A percentile compares a stretch with the other conserved stretches of the same genome.
phyloP scores from a whole-genome alignment of 2,329 filamentous ascomycete species.

The Trichoderma guizhouense region DNA sequence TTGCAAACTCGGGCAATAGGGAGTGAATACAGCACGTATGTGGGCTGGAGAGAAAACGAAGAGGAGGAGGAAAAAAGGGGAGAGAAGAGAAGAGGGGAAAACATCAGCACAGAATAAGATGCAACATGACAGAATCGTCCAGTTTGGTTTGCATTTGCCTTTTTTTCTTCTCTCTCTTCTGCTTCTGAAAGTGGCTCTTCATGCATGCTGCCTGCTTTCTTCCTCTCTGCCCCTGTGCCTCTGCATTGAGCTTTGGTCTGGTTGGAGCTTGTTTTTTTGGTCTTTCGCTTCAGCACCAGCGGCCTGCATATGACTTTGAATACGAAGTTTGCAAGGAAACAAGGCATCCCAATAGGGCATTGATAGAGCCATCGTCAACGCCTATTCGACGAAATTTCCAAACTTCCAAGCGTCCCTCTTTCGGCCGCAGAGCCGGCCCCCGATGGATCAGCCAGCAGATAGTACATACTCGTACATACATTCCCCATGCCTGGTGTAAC shows the following conservation, averaged over 20 bases:
- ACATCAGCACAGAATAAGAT: background rate
- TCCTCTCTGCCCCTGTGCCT: background rate
- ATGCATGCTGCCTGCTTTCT: constrained; percentile 1
- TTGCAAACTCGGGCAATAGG: background rate
- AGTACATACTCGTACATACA: background rate
- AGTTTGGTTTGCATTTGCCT: background rate
- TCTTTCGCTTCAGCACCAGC: background rate
- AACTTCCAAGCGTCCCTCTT: background rate
- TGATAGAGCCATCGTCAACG: background rate
- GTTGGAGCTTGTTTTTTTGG: background rate
- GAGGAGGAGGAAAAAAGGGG: background rate
- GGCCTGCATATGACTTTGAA: background rate
- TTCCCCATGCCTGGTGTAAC: background rate
- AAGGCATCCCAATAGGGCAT: background rate
- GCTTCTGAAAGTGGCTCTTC: background rate
- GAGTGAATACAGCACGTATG: background rate
- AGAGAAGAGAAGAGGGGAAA: background rate
- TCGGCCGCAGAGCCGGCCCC: background rate
- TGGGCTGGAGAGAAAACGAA: background rate
- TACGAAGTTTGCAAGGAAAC: background rate
- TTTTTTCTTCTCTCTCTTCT: background rate
- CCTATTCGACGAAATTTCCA: background rate
- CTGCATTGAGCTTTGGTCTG: background rate
- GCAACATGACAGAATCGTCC: background rate
- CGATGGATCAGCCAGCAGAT: background rate